These are phyloP conservation scores for Chalciporus piperatoides DNA, from an alignment of 1,284 basidiomycete genomes.

Conservation along the genomic window DNA sequence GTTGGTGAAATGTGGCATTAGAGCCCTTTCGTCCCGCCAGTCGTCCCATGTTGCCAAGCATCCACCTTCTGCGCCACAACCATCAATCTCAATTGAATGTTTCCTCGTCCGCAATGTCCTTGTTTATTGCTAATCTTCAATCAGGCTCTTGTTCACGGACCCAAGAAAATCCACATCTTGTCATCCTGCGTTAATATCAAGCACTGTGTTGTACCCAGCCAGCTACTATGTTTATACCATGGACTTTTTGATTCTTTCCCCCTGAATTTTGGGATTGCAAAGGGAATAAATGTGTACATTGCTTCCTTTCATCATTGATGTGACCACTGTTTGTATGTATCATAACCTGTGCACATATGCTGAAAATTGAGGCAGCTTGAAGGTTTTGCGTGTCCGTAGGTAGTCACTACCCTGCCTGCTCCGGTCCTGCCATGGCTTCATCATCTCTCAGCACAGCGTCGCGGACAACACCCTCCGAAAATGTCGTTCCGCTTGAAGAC, in stretches of 20 bases:
- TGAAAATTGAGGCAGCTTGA: neutral
- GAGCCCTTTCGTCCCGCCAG: slow-evolving; percentile 11
- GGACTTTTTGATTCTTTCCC: slow-evolving; percentile 9
- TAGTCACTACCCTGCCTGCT: neutral
- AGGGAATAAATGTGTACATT: slow-evolving; percentile 20
- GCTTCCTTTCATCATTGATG: slow-evolving; percentile 21
- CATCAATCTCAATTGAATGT: neutral
- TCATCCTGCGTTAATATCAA: slow-evolving; percentile 28
- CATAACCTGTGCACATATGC: slow-evolving; percentile 10
- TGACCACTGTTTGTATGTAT: slow-evolving; percentile 24
- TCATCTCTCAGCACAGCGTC: neutral
- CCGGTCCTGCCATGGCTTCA: too few relatives aligned
- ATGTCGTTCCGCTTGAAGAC: neutral
- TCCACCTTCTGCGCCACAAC: neutral
- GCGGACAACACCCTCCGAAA: neutral
- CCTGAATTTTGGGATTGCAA: slow-evolving; percentile 6
- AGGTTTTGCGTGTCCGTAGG: neutral
- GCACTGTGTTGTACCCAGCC: slow-evolving; percentile 30
- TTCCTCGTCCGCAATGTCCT: slow-evolving; percentile 13
- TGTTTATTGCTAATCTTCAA: slow-evolving; percentile 31
- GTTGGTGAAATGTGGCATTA: slow-evolving; percentile 66
- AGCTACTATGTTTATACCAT: slow-evolving; percentile 26
- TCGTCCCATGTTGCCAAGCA: slow-evolving; percentile 1
- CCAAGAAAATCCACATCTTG: slow-evolving; percentile 17
- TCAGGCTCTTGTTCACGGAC: slow-evolving; percentile 19